phyloP scores from a whole-genome alignment of 352 stramenopile genomes.

The Thalassiosira pacifica region DNA sequence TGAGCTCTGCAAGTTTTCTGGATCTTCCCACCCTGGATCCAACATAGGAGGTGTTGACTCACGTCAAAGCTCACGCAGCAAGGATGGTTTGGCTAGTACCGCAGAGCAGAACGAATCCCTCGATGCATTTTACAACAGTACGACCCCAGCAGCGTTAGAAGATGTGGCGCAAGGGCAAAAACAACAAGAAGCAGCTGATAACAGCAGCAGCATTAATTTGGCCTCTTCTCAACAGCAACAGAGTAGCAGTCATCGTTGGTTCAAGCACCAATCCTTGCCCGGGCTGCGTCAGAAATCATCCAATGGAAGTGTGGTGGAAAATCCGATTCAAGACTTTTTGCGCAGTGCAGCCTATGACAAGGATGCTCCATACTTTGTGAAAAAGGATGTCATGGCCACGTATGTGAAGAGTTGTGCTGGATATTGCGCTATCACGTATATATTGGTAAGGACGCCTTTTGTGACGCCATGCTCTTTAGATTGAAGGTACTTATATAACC shows the following conservation, averaged over 20 bases:
- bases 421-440: constrained; percentile 99
- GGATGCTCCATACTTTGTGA: constrained; percentile 86
- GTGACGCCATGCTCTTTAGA: not conserved
- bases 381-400: constrained; percentile 92
- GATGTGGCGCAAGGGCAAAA: no score
- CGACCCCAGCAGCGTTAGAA: no score
- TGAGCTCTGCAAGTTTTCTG: constrained; percentile 79
- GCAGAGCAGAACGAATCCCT: no score
- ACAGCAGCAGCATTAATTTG: no score
- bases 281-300: constrained; percentile 38
- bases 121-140: no score
- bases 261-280: constrained; percentile 79
- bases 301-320: constrained; percentile 54
- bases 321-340: constrained; percentile 87
- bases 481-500: not conserved
- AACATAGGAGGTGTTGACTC: constrained; percentile 45
- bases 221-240: not conserved
- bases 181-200: no score
- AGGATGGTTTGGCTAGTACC: constrained; percentile 13
- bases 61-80: constrained; percentile 49
- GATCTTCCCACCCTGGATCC: constrained; percentile 57
- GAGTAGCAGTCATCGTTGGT: constrained; percentile 50
- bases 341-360: constrained; percentile 74
- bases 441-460: constrained; percentile 72
- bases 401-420: constrained; percentile 98